These are phyloP conservation scores for Phytophthora meadii DNA, from an alignment of 352 stramenopile species.

Conservation along the genomic window DNA sequence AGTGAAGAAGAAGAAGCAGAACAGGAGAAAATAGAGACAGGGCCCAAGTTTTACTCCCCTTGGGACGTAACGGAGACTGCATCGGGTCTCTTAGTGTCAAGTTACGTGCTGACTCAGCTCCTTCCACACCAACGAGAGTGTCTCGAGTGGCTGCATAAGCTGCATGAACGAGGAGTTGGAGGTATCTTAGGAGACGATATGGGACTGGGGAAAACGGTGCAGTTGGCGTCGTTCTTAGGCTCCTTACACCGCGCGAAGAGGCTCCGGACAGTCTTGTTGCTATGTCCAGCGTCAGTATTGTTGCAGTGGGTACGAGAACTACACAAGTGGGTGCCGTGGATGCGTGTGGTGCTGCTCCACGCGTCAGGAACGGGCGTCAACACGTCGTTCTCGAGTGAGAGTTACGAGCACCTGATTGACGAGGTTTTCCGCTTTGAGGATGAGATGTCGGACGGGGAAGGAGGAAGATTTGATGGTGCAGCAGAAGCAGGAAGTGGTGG, in stretches of 20 bases:
- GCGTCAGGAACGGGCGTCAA: constrained; percentile 71
- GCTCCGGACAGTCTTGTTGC: constrained; percentile 85
- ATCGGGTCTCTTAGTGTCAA: constrained; percentile 72
- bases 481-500: constrained; percentile 40
- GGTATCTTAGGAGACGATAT: constrained; percentile 97
- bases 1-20: constrained; percentile 7
- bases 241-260: constrained; percentile 66
- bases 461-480: constrained; percentile 5
- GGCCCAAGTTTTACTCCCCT: constrained; percentile 47
- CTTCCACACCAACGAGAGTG: constrained; percentile 96
- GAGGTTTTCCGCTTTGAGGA: constrained; percentile 56
- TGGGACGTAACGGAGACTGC: constrained; percentile 63
- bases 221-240: constrained; percentile 88
- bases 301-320: constrained; percentile 97
- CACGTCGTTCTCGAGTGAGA: constrained; percentile 39
- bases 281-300: constrained; percentile 96
- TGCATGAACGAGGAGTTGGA: constrained; percentile 96
- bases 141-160: constrained; percentile 96
- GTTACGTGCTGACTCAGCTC: constrained; percentile 80
- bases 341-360: constrained; percentile 92
- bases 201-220: constrained; percentile 97
- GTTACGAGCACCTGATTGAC: constrained; percentile 68
- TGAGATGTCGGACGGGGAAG: constrained; percentile 28
- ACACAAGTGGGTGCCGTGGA: constrained; percentile 91
- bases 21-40: constrained; percentile 17